Evolutionary conservation across 805 yeast genomes (phyloP).

Genomic region (Saturnispora zaruensis): DNA sequence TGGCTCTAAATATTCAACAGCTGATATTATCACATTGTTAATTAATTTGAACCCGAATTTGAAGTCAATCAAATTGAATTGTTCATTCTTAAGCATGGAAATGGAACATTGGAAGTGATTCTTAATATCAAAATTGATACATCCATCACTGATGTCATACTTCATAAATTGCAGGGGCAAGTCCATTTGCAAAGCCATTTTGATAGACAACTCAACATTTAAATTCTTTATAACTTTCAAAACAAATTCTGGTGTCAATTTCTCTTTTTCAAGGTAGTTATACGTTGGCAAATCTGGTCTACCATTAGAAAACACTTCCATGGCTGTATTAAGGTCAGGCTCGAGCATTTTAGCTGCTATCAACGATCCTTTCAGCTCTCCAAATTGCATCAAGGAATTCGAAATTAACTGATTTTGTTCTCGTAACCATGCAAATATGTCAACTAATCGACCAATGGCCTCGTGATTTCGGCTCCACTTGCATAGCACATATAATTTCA

Average conservation of each 20-base stretch:
- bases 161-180: slow-evolving; percentile 59
- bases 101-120: slow-evolving; percentile 67
- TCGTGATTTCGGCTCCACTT: slow-evolving; percentile 80
- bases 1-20: slow-evolving; percentile 24
- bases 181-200: slow-evolving; percentile 58
- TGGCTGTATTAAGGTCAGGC: slow-evolving; percentile 80
- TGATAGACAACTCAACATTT: slow-evolving; percentile 62
- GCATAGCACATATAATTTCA: slow-evolving; percentile 73
- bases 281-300: slow-evolving; percentile 67
- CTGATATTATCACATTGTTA: slow-evolving; percentile 24
- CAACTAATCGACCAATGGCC: slow-evolving; percentile 69
- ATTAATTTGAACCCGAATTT: slow-evolving; percentile 48
- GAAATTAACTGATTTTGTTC: slow-evolving; percentile 64
- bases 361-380: slow-evolving; percentile 57
- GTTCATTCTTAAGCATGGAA: slow-evolving; percentile 62
- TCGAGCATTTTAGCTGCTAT: slow-evolving; percentile 87
- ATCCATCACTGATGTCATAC: slow-evolving; percentile 65
- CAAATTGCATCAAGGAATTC: slow-evolving; percentile 57
- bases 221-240: slow-evolving; percentile 56
- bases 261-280: slow-evolving; percentile 41
- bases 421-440: slow-evolving; percentile 79
- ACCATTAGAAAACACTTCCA: slow-evolving; percentile 75
- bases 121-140: slow-evolving; percentile 55
- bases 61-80: slow-evolving; percentile 73
- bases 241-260: slow-evolving; percentile 47